A percentile compares a stretch with the other conserved stretches of the same genome.
Evolutionary conservation across 371 early-diverging fungal species (phyloP).

Genomic region (Mortierella sp.): DNA sequence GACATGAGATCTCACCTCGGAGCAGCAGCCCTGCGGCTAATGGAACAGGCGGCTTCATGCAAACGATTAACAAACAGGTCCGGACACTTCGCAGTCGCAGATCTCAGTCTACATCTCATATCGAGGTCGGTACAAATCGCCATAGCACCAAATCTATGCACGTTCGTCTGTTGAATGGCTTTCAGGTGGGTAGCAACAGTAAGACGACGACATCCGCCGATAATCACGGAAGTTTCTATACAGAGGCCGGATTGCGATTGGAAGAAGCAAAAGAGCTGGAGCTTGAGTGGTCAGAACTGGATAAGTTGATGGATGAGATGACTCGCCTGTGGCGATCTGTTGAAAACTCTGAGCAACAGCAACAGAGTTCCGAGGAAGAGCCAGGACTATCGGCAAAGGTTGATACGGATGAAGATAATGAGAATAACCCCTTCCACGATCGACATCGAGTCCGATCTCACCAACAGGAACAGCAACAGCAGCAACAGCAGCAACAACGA

Average conservation of each 20-base stretch:
- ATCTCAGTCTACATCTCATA: slow-evolving; percentile 45
- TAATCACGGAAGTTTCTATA: slow-evolving; percentile 4
- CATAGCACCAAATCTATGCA: slow-evolving; percentile 2
- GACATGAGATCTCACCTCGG: not conserved
- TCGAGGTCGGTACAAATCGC: slow-evolving; percentile 21
- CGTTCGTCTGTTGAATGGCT: slow-evolving; percentile 18
- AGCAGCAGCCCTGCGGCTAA: not conserved
- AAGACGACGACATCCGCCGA: not conserved
- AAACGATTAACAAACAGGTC: slow-evolving; percentile 50
- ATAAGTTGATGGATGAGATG: slow-evolving; percentile 54
- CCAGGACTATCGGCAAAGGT: not conserved
- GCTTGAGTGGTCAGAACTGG: slow-evolving; percentile 40
- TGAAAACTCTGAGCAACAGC: slow-evolving; percentile 15
- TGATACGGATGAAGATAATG: not conserved
- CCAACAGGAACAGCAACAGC: slow-evolving; percentile 4
- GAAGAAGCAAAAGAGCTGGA: slow-evolving; percentile 21
- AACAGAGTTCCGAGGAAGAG: not conserved
- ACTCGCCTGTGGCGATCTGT: slow-evolving; percentile 26
- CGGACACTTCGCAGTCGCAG: slow-evolving; percentile 40
- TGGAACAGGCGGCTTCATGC: slow-evolving; percentile 32
- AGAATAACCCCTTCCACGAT: slow-evolving; percentile 12
- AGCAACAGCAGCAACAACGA: slow-evolving; percentile 5
- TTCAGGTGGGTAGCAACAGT: slow-evolving; percentile 1
- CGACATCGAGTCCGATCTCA: slow-evolving; percentile 8
- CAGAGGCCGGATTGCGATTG: slow-evolving; percentile 1